Conservation (phyloP, 352 stramenopile genomes). For the Phytopythium litorale region DNA sequence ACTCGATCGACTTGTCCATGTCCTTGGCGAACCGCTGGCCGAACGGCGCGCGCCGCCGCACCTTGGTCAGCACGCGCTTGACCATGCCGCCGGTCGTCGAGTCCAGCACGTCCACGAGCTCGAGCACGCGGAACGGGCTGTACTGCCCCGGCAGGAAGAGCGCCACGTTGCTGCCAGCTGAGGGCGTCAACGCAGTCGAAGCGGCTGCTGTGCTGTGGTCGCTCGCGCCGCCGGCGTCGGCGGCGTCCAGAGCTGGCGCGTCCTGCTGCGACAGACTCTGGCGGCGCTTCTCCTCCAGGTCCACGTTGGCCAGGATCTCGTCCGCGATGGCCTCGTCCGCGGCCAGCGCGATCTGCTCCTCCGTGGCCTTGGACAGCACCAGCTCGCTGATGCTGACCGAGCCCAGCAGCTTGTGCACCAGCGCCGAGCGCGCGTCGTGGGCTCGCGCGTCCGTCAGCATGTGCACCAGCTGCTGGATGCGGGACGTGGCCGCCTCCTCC, state of each 20-base stretch:
- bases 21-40: conserved; percentile 23
- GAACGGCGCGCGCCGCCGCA: conserved; percentile 45
- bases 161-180: neutral
- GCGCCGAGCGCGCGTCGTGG: conserved; percentile 38
- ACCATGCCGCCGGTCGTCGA: conserved; percentile 73
- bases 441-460: conserved; percentile 44
- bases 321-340: conserved; percentile 73
- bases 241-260: neutral
- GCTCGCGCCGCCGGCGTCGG: neutral
- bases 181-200: neutral
- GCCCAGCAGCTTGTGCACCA: conserved; percentile 52
- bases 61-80: conserved; percentile 67
- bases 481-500: conserved; percentile 15
- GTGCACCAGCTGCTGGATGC: conserved; percentile 55
- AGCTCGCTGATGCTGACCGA: conserved; percentile 58
- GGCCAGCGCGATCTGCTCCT: conserved; percentile 66
- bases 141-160: conserved; percentile 25
- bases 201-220: neutral
- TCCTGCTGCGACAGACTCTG: conserved; percentile 23
- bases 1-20: conserved; percentile 41
- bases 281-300: conserved; percentile 46
- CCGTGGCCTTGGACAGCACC: conserved; percentile 53
- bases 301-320: conserved; percentile 63
- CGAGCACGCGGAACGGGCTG: conserved; percentile 59
- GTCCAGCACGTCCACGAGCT: conserved; percentile 75